Evolutionary conservation across 176 grass and related monocot species (phyloP).

Genomic region (Oryza rufipogon): DNA sequence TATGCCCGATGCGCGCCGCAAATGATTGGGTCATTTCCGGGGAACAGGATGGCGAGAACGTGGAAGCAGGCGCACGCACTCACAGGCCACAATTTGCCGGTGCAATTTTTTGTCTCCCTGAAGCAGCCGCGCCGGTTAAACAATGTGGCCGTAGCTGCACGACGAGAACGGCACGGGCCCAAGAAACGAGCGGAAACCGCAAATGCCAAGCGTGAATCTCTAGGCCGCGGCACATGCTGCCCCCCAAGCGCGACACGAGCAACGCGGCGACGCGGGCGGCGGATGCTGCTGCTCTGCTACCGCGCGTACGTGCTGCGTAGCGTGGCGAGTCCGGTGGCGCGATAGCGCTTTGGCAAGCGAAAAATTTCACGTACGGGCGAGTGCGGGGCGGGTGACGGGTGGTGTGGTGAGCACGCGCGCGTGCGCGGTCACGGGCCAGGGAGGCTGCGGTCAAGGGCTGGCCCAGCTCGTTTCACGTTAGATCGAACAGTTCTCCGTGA

Average conservation of each 20-base stretch:
- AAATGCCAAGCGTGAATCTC: slow-evolving; percentile 32
- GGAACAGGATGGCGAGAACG: slow-evolving; percentile 39
- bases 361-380: neutral
- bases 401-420: neutral
- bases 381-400: neutral
- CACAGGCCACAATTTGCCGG: neutral
- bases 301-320: neutral
- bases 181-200: neutral
- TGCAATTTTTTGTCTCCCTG: neutral
- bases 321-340: neutral
- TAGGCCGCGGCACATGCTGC: slow-evolving; percentile 16
- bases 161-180: neutral
- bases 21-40: slow-evolving; percentile 14
- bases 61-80: slow-evolving; percentile 32
- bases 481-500: slow-evolving; percentile 12
- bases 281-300: too few species aligned
- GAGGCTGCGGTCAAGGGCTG: slow-evolving; percentile 16
- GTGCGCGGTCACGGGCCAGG: neutral
- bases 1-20: slow-evolving; percentile 13
- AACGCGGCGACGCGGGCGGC: neutral
- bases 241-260: neutral
- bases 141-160: slow-evolving; percentile 6
- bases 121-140: slow-evolving; percentile 25
- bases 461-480: slow-evolving; percentile 1
- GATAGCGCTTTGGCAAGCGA: neutral